Evolutionary conservation across 1,284 basidiomycete species (phyloP).

Genomic region (Phylloporus sp.): DNA sequence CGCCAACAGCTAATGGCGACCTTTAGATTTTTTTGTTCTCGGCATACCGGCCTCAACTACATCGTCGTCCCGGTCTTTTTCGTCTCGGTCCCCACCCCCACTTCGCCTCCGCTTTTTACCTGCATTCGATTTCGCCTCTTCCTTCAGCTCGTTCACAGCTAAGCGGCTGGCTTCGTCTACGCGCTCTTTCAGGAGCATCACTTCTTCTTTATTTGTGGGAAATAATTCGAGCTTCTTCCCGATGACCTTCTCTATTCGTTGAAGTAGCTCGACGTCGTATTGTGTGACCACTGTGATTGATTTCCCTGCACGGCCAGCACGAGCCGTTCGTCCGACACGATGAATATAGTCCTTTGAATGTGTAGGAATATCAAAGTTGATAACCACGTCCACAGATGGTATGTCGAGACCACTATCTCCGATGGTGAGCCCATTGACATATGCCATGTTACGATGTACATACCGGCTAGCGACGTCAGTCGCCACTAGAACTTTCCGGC

Average conservation of each 20-base stretch:
- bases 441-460: constrained; percentile 29
- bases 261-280: constrained; percentile 97
- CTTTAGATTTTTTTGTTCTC: constrained; percentile 51
- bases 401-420: constrained; percentile 87
- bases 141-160: constrained; percentile 81
- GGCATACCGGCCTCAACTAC: constrained; percentile 83
- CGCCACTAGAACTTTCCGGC: constrained; percentile 90
- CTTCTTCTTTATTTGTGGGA: constrained; percentile 90
- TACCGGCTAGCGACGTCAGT: constrained; percentile 97
- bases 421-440: constrained; percentile 10
- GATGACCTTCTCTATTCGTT: constrained; percentile 92
- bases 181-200: constrained; percentile 86
- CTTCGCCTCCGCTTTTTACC: constrained; percentile 62
- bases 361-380: constrained; percentile 98
- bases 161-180: constrained; percentile 89
- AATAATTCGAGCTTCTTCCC: constrained; percentile 94
- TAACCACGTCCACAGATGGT: constrained; percentile 94
- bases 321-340: constrained; percentile 95
- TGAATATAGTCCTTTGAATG: constrained; percentile 99
- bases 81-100: constrained; percentile 58
- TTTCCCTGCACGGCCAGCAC: constrained; percentile 95
- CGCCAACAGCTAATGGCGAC: constrained; percentile 33
- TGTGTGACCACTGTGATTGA: constrained; percentile 97
- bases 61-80: constrained; percentile 87
- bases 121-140: constrained; percentile 56